These are phyloP conservation scores for Micractinium sp. DNA, from an alignment of 139 green algal species.

Conservation along the genomic window DNA sequence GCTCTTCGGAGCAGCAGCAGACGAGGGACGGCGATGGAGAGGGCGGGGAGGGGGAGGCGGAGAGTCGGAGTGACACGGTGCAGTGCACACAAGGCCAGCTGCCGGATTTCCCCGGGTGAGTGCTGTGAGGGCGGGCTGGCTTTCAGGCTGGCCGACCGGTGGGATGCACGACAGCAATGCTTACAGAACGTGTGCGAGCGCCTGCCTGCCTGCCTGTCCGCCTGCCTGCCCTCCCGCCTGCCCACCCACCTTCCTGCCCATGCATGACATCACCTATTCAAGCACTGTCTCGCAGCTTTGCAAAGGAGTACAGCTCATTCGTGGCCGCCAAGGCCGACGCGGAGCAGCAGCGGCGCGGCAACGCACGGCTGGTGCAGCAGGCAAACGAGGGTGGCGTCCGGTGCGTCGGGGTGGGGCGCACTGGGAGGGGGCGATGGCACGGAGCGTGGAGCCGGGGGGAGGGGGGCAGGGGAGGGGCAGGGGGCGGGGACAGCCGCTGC, in stretches of 20 bases:
- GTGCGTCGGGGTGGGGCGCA: neutral
- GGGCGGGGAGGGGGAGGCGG: neutral
- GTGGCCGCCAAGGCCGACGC: neutral
- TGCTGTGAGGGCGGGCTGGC: no score
- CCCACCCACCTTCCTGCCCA: no score
- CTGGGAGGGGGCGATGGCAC: no score
- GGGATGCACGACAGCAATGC: neutral
- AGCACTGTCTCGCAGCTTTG: neutral
- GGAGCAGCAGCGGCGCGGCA: neutral
- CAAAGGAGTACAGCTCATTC: neutral
- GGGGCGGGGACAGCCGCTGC: no score
- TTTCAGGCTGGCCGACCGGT: neutral
- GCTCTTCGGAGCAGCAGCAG: neutral
- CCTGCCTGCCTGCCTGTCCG: neutral
- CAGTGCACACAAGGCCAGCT: neutral
- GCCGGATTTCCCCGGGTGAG: neutral
- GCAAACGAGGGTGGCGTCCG: neutral
- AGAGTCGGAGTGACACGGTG: no score
- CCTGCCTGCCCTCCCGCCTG: no score
- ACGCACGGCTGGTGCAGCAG: neutral
- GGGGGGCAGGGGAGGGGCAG: no score
- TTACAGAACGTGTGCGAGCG: neutral
- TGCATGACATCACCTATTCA: no score
- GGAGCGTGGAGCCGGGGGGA: no score
- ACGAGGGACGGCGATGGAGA: no score